Evolutionary conservation across 176 grass and related monocot genomes (phyloP), one percentile per base, ranked within the genome.

Genomic region (Rhynchospora pubera): DNA sequence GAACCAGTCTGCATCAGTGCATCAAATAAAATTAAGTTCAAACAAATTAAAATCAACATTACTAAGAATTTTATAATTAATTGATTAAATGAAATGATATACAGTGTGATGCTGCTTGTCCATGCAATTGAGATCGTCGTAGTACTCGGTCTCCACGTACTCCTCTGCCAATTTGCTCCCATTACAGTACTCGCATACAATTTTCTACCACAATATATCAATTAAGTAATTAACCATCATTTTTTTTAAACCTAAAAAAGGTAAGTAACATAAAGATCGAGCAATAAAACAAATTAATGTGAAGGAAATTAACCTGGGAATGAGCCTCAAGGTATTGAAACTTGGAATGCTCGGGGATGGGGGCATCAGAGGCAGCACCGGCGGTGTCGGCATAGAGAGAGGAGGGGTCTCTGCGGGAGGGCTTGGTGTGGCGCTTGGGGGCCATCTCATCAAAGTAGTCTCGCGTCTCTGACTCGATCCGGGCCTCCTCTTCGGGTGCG

Each of bases 31-130:
- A n/a, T n/a, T n/a, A n/a, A 65, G 60, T n/a, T n/a, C 61, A 30
- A 44, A 30, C 4, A 26, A 3, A n/a, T n/a, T n/a, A n/a, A n/a
- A n/a, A n/a, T n/a, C n/a, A n/a, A n/a, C n/a, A n/a, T n/a, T n/a
- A n/a, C 39, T 59, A 10, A 63, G 3, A 30, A 57, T 57, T 57
- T 52, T 13, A 1, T 52, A 52, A 52, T 14, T 16, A 0, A 82
- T 39, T 39, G 34, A 77, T 3, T 4, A 23, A 9, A 51, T 48
- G 6, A 23, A 9, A 51, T 48, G 6, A 19, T 45, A 1, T 78
- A 93, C 95, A 79, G 90, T 97, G 83, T 97, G 95, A 82, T 97
- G 94, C 65, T 94, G 92, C 90, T 94, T 86, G 79, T 81, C 92
- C 71, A 92, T 86, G 84, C 85, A 19, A 60, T 88, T 77, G 62